phyloP scores from a whole-genome alignment of 768 basidiomycete genomes.

The Mycena vulgaris region DNA sequence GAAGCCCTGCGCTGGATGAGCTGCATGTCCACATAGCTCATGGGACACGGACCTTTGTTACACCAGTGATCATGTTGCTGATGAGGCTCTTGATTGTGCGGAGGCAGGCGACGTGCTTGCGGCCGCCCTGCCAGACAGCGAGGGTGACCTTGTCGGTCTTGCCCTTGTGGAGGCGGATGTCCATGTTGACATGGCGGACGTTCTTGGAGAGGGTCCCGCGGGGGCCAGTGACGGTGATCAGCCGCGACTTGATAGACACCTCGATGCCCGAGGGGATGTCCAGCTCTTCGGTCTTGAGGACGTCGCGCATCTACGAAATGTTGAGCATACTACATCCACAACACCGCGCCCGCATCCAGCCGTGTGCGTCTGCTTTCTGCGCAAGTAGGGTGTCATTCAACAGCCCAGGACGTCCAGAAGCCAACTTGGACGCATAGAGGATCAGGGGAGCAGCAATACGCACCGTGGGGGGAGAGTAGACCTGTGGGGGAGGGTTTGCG shows the following conservation, averaged over 20 bases:
- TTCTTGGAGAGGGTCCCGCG: slow-evolving; percentile 94
- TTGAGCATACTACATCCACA: slow-evolving; percentile 52
- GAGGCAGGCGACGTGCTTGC: slow-evolving; percentile 99
- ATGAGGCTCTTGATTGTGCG: slow-evolving; percentile 96
- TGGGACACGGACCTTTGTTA: slow-evolving; percentile 81
- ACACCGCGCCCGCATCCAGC: slow-evolving; percentile 32
- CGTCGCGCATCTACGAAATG: slow-evolving; percentile 85
- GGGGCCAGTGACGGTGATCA: slow-evolving; percentile 93
- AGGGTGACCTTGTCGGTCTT: slow-evolving; percentile 87
- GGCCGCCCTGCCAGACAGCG: slow-evolving; percentile 97
- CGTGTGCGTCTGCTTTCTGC: neutral
- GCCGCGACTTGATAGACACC: slow-evolving; percentile 90
- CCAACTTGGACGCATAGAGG: neutral
- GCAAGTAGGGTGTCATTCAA: neutral
- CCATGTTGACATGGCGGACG: slow-evolving; percentile 95
- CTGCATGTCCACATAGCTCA: slow-evolving; percentile 6
- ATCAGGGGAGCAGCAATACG: neutral
- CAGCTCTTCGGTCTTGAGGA: slow-evolving; percentile 94
- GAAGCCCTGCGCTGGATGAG: slow-evolving; percentile 81
- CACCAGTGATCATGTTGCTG: slow-evolving; percentile 97
- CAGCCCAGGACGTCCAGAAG: neutral
- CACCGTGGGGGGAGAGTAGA: neutral
- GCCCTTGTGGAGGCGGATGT: slow-evolving; percentile 87
- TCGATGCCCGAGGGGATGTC: slow-evolving; percentile 89
- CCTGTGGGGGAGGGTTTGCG: no score